Conservation (phyloP, 371 early-diverging fungal genomes). For the Mucor lusitanicus region DNA sequence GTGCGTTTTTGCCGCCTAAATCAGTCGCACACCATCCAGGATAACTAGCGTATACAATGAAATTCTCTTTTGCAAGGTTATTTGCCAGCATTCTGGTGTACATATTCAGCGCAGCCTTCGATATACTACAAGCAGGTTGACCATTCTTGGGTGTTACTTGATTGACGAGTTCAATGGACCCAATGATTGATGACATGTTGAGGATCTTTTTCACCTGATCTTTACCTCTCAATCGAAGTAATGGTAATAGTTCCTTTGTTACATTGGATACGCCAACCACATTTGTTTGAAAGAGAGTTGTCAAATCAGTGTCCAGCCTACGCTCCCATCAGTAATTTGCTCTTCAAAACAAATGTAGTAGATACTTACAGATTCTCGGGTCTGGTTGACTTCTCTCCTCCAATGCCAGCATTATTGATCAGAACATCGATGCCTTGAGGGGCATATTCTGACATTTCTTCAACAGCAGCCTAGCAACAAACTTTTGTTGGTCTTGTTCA, state of each 20-base stretch:
- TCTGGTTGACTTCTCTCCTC: background rate
- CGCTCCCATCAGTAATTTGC: background rate
- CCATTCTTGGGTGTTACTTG: background rate
- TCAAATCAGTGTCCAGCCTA: background rate
- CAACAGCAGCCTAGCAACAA: constrained; percentile 19
- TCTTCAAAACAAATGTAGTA: background rate
- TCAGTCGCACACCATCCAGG: constrained; percentile 33
- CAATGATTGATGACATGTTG: constrained; percentile 24
- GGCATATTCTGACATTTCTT: constrained; percentile 12
- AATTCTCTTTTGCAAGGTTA: constrained; percentile 18
- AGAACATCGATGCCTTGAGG: constrained; percentile 34
- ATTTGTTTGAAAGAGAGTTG: constrained; percentile 19
- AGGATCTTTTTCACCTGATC: constrained; percentile 23
- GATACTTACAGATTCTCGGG: background rate
- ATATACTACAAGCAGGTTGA: constrained; percentile 15
- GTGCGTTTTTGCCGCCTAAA: constrained; percentile 18
- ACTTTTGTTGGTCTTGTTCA: background rate
- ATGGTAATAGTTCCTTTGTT: constrained; percentile 21
- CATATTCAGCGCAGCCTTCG: constrained; percentile 28
- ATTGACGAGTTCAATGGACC: background rate
- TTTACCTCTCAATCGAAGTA: constrained; percentile 22
- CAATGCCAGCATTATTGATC: constrained; percentile 42
- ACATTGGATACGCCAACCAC: constrained; percentile 16
- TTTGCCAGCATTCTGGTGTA: constrained; percentile 12
- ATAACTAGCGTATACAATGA: constrained; percentile 19